Evolutionary conservation across 371 early-diverging fungal genomes (phyloP), one percentile per base, ranked within the genome.

Genomic region (Mortierella sp.): DNA sequence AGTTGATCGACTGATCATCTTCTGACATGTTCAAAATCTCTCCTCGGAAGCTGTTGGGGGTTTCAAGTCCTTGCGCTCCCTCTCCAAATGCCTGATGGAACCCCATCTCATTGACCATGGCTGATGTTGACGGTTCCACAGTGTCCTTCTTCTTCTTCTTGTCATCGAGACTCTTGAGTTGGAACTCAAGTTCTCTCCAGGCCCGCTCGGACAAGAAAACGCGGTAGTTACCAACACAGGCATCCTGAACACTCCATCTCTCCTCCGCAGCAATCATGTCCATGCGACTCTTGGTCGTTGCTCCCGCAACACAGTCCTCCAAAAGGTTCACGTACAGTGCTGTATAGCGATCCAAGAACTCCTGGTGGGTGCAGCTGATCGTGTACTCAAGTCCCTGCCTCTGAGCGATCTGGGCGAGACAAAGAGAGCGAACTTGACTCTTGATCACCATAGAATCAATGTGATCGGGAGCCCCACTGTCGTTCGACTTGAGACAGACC

Each of bases 401-500:
- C 57, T 84, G 75, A 5, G 90, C 85, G 50, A 94, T 74, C 29
- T 93, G 91, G 16, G 89, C 84, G 37, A 95, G 71, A 14, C 88
- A 85, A 50, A 89, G 84, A 0, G 89, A 83, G 15, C 89, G 83
- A 6, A 94, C 85, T 68, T 95, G 96, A 11, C 88, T 80, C 60
- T 87, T 85, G 57, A 94, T 77, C 19, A 84, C 82, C 48, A 84
- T 86, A n/a, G 67, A 53, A 68, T 90, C 90, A 46, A 85, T 85
- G 43, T 85, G 66, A 48, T 86, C 84, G 37, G 89, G 80, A 66
- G 87, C 82, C 67, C 88, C 87, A 16, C 87, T 83, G 77, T 92
- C 93, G 62, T 93, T 92, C 6, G 94, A 93, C 51, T 90, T 87
- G 60, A 98, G 83, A 82, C 94, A 94, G 74, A 95, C 85, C 59